Evolutionary conservation across 495 filamentous ascomycete species (phyloP).

Genomic region (Rusavskia elegans): DNA sequence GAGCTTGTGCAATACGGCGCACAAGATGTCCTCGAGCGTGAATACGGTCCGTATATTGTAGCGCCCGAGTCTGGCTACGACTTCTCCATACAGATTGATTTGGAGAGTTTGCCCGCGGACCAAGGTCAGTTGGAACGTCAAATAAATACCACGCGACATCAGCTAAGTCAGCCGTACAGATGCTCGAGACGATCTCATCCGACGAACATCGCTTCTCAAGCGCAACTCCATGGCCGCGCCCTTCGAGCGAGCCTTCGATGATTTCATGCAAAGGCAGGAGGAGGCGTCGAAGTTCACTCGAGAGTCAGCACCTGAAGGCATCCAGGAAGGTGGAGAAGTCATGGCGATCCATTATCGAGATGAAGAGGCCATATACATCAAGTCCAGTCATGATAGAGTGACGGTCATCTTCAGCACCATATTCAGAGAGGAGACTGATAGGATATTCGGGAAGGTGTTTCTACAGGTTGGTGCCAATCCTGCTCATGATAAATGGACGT

Average conservation of each 20-base stretch:
- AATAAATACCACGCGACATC: not conserved
- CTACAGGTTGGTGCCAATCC: conserved; percentile 32
- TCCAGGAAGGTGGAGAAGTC: conserved; percentile 76
- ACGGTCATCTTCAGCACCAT: conserved; percentile 98
- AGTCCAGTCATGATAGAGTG: conserved; percentile 88
- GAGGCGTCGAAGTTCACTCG: conserved; percentile 79
- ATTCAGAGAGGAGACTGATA: conserved; percentile 92
- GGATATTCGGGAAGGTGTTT: conserved; percentile 95
- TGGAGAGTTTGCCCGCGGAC: conserved; percentile 70
- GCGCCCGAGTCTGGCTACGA: conserved; percentile 80
- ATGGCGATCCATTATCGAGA: conserved; percentile 97
- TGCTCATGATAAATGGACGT: conserved; percentile 11
- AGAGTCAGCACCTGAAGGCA: conserved; percentile 79
- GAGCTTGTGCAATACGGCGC: conserved; percentile 90
- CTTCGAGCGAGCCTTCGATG: conserved; percentile 90
- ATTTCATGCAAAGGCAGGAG: conserved; percentile 70
- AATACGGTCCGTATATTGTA: conserved; percentile 87
- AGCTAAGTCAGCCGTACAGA: conserved; percentile 27
- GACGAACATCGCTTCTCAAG: conserved; percentile 74
- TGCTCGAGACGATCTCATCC: conserved; percentile 67
- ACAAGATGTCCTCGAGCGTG: conserved; percentile 73
- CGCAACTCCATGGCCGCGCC: conserved; percentile 97
- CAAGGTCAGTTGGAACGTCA: conserved; percentile 31
- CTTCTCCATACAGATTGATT: conserved; percentile 78
- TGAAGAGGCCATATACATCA: conserved; percentile 98